Evolutionary conservation across 495 filamentous ascomycete genomes (phyloP), one percentile per base, ranked within the genome.

Genomic region (Hamigera avellanea): DNA sequence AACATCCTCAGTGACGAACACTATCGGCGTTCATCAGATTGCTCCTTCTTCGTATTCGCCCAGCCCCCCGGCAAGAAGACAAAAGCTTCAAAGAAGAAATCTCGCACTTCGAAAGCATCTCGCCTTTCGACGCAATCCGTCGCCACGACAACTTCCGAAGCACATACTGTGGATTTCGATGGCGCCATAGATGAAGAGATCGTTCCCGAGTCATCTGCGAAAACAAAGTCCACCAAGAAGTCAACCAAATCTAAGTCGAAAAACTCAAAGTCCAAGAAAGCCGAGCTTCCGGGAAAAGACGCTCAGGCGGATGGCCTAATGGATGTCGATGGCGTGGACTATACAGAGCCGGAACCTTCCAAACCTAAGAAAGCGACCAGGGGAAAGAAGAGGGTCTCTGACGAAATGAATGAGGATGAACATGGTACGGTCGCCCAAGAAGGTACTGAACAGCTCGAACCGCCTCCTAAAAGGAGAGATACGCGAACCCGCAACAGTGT

Each of bases 41-140:
- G 91, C 53, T 63, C 73, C 12, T 98, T 95, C 64, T 95, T 96
- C 48, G 61, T 65, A 0, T 70, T 72, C 14, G 56, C 57, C 19
- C 53, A 58, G 27, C 50, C 56, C 8, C 39, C 55, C n/a, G 49
- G 49, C 10, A 69, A 68, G 37, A 56, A 66, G 12, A 57, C 66
- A 14, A 64, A 75, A 40, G 47, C 52, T 3, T 51, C 56, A n/a
- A 52, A 59, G 19, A 71, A 72, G 46, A 83, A 78, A 36, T 55
- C 57, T 19, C 72, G 80, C 42, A 52, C 59, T 31, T 88, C 84
- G 25, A 84, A 81, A 48, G 69, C 67, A 14, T 81, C 83, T 9
- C 71, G 83, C 18, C 61, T 83, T 5, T 91, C 83, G 8, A 75
- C 68, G 0, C 80, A 85, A 42, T 86, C 81, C 3, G 60, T 67